These are phyloP conservation scores for Angophora floribunda DNA, from an alignment of 345 rosid species.

Conservation along the genomic window DNA sequence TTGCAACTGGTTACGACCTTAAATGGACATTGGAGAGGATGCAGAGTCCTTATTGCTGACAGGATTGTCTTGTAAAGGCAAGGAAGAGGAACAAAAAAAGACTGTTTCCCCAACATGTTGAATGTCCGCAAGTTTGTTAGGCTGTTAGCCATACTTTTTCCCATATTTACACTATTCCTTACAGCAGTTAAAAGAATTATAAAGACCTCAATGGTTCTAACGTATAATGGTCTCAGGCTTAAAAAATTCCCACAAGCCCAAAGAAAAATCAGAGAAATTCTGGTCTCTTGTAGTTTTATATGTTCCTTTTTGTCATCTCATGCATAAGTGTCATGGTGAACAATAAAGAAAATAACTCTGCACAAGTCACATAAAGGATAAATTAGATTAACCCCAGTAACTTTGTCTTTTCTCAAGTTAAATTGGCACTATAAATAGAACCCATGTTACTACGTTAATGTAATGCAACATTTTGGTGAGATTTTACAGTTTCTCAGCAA, in stretches of 20 bases:
- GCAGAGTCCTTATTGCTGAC: not conserved
- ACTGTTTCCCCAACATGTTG: not conserved
- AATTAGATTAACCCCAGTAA: not conserved
- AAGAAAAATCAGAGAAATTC: not conserved
- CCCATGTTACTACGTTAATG: not conserved
- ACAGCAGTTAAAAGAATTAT: not conserved
- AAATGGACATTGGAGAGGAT: not conserved
- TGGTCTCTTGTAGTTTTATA: not conserved
- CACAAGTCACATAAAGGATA: not conserved
- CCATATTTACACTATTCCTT: not conserved
- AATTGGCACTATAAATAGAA: not conserved
- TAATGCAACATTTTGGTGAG: not conserved
- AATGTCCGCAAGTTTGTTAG: not conserved
- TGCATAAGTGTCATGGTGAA: not conserved
- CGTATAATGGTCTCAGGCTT: not conserved
- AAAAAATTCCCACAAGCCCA: not conserved
- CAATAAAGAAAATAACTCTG: not conserved
- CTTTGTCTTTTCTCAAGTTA: not conserved
- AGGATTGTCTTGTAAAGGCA: not conserved
- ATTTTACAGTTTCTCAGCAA: not conserved
- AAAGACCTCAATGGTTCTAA: not conserved
- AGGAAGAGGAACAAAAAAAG: not conserved
- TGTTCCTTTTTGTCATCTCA: not conserved
- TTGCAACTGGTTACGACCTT: not conserved
- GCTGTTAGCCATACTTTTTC: not conserved